Percentiles rank a stretch among this genome's conserved stretches.
phyloP scores from a whole-genome alignment of 495 filamentous ascomycete genomes.

The Talaromyces nanjingensis region DNA sequence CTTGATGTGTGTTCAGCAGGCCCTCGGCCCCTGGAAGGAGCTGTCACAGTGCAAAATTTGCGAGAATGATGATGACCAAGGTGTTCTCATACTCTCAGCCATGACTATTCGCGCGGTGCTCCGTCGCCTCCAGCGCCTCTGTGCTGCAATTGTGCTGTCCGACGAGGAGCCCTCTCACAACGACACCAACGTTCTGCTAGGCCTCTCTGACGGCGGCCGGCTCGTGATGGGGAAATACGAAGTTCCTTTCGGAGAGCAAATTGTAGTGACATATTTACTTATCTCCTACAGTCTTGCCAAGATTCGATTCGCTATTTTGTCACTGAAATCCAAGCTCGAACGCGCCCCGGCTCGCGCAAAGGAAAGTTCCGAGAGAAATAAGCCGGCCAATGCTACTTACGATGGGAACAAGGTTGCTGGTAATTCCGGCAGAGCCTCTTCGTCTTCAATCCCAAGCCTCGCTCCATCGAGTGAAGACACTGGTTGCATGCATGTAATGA shows the following conservation, averaged over 20 bases:
- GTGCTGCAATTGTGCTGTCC: background rate
- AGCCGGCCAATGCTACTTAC: background rate
- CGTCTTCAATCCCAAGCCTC: background rate
- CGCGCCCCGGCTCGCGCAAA: background rate
- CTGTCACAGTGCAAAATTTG: background rate
- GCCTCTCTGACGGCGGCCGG: background rate
- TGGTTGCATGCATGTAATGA: background rate
- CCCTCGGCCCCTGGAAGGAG: background rate
- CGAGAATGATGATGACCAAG: background rate
- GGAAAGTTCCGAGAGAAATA: background rate
- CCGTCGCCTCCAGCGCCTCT: background rate
- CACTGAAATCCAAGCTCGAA: background rate
- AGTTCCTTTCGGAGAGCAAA: background rate
- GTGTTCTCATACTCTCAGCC: background rate
- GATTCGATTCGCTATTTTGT: background rate
- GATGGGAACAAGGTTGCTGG: background rate
- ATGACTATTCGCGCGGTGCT: background rate
- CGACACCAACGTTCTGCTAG: background rate
- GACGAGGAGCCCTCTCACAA: background rate
- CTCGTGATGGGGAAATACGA: background rate
- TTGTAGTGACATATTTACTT: background rate
- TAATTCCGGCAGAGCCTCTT: background rate
- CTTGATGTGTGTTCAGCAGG: background rate
- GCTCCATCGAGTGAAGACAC: background rate
- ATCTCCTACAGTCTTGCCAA: background rate